Evolutionary conservation across 352 stramenopile genomes (phyloP), one percentile per base, ranked within the genome.

Genomic region (Blastocystis sp.): DNA sequence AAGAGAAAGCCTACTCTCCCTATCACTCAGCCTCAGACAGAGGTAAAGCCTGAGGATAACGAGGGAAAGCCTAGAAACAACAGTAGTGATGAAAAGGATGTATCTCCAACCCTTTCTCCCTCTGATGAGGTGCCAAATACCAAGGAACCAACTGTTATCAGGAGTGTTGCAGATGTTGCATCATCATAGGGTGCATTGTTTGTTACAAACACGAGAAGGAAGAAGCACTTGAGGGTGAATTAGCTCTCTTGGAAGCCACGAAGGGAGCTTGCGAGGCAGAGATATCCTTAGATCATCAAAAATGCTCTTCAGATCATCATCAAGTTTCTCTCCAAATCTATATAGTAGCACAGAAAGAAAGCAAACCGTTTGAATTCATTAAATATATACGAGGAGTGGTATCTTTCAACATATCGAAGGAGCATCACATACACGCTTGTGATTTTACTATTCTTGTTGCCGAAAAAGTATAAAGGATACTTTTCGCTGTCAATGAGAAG

Each of bases 281-380:
- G 26, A 47, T 34, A 84, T 84, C 2, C 73, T 50, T 20, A 84
- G 43, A 37, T 84, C 73, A 26, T 84, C 73, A 47, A 84, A 84
- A 34, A 84, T 84, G 73, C 73, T 68, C 26, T 84, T 84, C 2
- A 84, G 45, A 53, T 84, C 73, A 53, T 84, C 73, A 45, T 84
- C 73, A 13, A 84, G 53, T 43, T 84, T 84, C 39, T 84, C 73
- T 23, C 55, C 73, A 68, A 68, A 84, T 66, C 73, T 84, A 50
- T 13, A 64, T 23, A 43, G 26, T n/a, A 50, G 9, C 20, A 37
- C 18, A 9, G 43, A 9, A n/a, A 29, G 1, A 20, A 45, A 1
- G 0, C 39, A 20, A 37, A 66, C 73, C 62, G 64, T 34, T 84
- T 84, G 34, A 84, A 84, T 23, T 84, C 73, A 18, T 55, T 15